These are phyloP conservation scores for Rhodocollybia butyracea DNA, from an alignment of 768 basidiomycete species.

Conservation along the genomic window DNA sequence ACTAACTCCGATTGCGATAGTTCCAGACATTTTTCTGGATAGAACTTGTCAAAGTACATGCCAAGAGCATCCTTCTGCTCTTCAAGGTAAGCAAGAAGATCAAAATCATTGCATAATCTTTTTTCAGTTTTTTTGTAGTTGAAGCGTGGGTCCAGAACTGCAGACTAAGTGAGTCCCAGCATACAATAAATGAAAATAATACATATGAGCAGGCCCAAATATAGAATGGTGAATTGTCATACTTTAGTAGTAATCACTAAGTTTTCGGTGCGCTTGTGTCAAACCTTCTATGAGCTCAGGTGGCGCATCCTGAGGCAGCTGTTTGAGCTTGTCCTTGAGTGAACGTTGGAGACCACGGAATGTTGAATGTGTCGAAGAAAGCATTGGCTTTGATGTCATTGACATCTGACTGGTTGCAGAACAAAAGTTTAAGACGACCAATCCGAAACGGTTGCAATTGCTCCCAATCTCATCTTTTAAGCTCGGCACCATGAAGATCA, in stretches of 20 bases:
- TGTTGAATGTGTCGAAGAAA: slow-evolving; percentile 8
- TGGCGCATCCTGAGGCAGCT: too few species aligned
- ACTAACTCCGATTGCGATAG: too few species aligned
- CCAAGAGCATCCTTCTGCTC: not conserved
- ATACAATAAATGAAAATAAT: not conserved
- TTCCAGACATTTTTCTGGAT: too few species aligned
- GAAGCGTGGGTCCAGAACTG: not conserved
- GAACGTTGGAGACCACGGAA: slow-evolving; percentile 5
- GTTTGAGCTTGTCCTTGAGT: not conserved
- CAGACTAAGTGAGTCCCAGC: not conserved
- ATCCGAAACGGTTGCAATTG: slow-evolving; percentile 9
- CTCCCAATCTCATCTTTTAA: slow-evolving; percentile 11
- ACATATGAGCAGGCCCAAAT: too few species aligned
- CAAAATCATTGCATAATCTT: too few species aligned
- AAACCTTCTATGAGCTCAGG: too few species aligned
- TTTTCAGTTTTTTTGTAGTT: too few species aligned
- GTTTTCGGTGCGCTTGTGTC: too few species aligned
- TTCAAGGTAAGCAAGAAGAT: not conserved
- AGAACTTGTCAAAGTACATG: not conserved
- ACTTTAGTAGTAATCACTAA: too few species aligned
- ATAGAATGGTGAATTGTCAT: too few species aligned
- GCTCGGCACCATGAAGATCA: slow-evolving; percentile 6
- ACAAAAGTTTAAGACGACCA: slow-evolving; percentile 11
- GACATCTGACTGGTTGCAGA: slow-evolving; percentile 19
- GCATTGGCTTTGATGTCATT: slow-evolving; percentile 13